Evolutionary conservation across 129 eudicot species (phyloP).

Genomic region (Calendula officinalis): DNA sequence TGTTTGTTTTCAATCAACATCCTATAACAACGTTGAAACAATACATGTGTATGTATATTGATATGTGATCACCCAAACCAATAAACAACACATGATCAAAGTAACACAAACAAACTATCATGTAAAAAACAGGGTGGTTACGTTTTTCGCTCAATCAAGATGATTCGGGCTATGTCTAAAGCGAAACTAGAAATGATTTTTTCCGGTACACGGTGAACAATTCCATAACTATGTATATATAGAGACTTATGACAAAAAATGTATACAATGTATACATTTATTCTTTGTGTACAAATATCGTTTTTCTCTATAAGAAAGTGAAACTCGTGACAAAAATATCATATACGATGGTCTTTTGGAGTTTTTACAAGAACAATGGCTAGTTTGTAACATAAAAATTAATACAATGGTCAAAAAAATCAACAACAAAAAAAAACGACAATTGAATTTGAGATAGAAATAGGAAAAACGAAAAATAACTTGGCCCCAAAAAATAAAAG

Average conservation of each 20-base stretch:
- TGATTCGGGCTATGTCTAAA: too few species aligned
- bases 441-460: background rate
- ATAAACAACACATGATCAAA: too few species aligned
- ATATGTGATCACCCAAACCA: too few species aligned
- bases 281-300: background rate
- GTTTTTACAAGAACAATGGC: conserved; percentile 7
- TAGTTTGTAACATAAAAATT: background rate
- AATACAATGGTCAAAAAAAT: background rate
- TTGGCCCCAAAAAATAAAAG: background rate
- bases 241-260: too few species aligned
- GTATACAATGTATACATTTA: too few species aligned
- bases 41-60: too few species aligned
- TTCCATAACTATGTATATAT: too few species aligned
- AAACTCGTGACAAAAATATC: background rate
- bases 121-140: too few species aligned
- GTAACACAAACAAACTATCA: too few species aligned
- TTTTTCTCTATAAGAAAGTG: background rate
- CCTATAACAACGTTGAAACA: background rate
- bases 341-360: background rate
- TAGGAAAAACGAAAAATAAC: conserved; percentile 6
- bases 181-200: too few species aligned
- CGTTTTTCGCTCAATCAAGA: too few species aligned
- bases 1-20: conserved; percentile 19
- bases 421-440: background rate
- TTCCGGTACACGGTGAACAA: too few species aligned